Evolutionary conservation across 2,329 filamentous ascomycete genomes (phyloP).

Genomic region (Fusarium praegraminearum): DNA sequence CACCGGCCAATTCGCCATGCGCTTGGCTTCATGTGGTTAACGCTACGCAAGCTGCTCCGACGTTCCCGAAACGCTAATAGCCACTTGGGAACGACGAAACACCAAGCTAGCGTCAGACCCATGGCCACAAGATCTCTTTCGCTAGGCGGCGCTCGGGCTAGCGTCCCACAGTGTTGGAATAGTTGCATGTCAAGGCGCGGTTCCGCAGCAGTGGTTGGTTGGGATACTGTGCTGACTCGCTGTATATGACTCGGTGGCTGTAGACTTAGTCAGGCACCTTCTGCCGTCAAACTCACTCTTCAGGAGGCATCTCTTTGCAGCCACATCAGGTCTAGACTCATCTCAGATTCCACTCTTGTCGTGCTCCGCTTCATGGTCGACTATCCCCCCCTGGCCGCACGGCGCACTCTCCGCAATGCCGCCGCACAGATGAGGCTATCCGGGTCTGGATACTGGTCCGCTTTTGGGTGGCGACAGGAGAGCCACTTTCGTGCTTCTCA

Average conservation of each 20-base stretch:
- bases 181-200: background rate
- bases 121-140: background rate
- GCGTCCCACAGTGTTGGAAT: background rate
- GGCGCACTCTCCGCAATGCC: background rate
- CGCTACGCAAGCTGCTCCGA: background rate
- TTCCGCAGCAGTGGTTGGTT: background rate
- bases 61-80: background rate
- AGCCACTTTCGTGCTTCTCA: conserved; percentile 3
- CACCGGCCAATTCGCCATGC: background rate
- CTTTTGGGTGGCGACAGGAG: background rate
- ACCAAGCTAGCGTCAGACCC: background rate
- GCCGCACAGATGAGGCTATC: conserved; percentile 3
- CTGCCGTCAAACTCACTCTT: background rate
- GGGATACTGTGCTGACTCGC: background rate
- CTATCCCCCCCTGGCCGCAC: background rate
- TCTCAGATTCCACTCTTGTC: background rate
- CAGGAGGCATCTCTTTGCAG: background rate
- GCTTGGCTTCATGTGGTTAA: background rate
- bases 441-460: conserved; percentile 14
- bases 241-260: background rate
- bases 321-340: background rate
- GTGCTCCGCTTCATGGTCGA: background rate
- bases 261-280: background rate
- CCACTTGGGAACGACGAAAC: background rate
- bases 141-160: background rate